Evolutionary conservation across 2,329 filamentous ascomycete species (phyloP).

Genomic region (Trichoderma sp.): DNA sequence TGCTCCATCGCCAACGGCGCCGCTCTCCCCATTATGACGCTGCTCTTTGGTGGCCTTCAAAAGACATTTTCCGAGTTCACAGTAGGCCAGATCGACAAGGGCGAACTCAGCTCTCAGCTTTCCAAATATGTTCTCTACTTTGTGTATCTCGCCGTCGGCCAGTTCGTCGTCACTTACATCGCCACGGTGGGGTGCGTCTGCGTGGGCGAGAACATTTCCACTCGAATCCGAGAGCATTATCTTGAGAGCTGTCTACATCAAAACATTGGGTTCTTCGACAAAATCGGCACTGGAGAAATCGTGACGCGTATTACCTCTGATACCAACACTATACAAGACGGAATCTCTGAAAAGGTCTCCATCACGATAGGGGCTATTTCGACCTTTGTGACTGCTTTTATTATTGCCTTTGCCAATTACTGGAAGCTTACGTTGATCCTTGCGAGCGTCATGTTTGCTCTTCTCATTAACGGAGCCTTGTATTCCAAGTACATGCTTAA

Average conservation of each 20-base stretch:
- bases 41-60: conserved; percentile 75
- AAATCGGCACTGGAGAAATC: conserved; percentile 86
- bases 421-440: conserved; percentile 94
- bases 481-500: conserved; percentile 74
- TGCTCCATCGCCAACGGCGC: conserved; percentile 70
- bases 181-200: conserved; percentile 89
- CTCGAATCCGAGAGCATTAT: conserved; percentile 78
- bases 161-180: conserved; percentile 75
- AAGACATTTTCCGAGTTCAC: conserved; percentile 60
- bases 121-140: conserved; percentile 72
- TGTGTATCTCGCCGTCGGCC: conserved; percentile 76
- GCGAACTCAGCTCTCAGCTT: conserved; percentile 59
- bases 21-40: conserved; percentile 74
- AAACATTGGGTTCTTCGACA: conserved; percentile 92
- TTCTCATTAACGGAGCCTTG: conserved; percentile 72
- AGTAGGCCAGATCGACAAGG: conserved; percentile 42
- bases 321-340: conserved; percentile 89
- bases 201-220: conserved; percentile 73
- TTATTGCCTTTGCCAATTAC: conserved; percentile 86
- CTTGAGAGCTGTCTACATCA: conserved; percentile 79
- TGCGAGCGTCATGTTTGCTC: conserved; percentile 73
- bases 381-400: conserved; percentile 82
- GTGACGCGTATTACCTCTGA: conserved; percentile 93
- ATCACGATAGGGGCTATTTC: conserved; percentile 72
- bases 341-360: conserved; percentile 85